Base-by-base conservation (phyloP, 2,329 filamentous ascomycete species). In the Zasmidium citrigriseum region DNA sequence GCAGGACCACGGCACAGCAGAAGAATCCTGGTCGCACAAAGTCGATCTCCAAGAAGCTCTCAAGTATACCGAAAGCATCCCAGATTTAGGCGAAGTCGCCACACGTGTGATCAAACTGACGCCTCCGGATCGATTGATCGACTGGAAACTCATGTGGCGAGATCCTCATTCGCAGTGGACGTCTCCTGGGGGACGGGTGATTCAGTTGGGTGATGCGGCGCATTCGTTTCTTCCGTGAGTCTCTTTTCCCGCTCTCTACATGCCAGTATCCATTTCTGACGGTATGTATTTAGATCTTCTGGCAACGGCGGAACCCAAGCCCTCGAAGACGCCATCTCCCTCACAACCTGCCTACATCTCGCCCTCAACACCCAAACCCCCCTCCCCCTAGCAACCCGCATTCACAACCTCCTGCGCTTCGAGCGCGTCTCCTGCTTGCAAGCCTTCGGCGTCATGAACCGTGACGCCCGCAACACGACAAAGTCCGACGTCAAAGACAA, bases 101-200 rank as follows among this genome's bases (percentile, higher is more conserved):
- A 46, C 54, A 16, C 44, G 51, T 14, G 41, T 80, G 14, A 76
- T 80, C 38, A 71, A 74, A 22, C 67, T 68, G 54, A 79, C 77
- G 12, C 77, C 78, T 11, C 66, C 70, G 9, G 74, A 79, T 54
- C 78, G 75, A 20, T 77, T 80, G 48, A 75, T 82, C 60, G 77
- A 80, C 71, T 81, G 78, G 58, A 74, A 77, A 59, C 73, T 81
- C 1, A 71, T 80, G 22, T 80, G 76, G 78, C 54, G 68, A 57
- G 76, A 80, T 63, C 77, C 77, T 10, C 75, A 79, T 55, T 75
- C 75, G 1, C 75, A 66, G 46, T 80, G 76, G 77, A 72, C 72
- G 11, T 79, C 76, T 1, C 75, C 76, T 1, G 72, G 62, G 2
- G 76, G 72, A n/a, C 75, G 75, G n/a, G 73, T 80, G 16, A 70